phyloP scores from a whole-genome alignment of 2,329 filamentous ascomycete species.

The Drechslera avenae region DNA sequence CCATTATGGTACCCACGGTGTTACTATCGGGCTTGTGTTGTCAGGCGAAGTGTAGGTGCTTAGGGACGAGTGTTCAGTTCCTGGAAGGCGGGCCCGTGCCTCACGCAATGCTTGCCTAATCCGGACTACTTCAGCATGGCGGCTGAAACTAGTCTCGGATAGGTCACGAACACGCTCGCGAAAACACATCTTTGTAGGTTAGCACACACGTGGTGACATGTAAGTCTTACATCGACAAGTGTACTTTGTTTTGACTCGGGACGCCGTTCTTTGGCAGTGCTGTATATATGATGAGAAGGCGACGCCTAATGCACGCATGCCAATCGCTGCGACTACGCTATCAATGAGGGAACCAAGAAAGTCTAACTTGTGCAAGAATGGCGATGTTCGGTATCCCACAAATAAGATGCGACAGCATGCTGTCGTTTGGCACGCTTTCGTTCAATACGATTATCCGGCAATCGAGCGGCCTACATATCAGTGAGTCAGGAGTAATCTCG shows the following conservation, averaged over 20 bases:
- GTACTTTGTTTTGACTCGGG: neutral
- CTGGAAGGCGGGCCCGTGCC: conserved; percentile 7
- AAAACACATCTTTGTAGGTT: conserved; percentile 18
- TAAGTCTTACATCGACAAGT: neutral
- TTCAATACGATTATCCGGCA: neutral
- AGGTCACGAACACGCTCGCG: conserved; percentile 12
- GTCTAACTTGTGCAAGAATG: neutral
- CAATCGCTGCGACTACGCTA: neutral
- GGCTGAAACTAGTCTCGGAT: conserved; percentile 9
- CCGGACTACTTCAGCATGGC: conserved; percentile 5
- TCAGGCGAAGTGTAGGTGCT: conserved; percentile 3
- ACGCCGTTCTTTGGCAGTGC: neutral
- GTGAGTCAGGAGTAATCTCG: neutral
- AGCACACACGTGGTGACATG: conserved; percentile 15
- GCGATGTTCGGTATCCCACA: neutral
- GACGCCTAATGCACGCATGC: neutral
- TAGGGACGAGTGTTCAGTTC: conserved; percentile 1
- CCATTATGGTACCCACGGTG: neutral
- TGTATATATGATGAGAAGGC: conserved; percentile 5
- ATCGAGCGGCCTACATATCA: neutral
- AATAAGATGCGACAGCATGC: neutral
- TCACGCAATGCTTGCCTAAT: conserved; percentile 17
- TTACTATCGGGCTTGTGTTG: conserved; percentile 1
- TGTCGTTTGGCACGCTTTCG: too few relatives aligned
- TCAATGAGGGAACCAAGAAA: neutral